Base-by-base conservation (phyloP, 768 basidiomycete species). In the Chalciporus piperatus region DNA sequence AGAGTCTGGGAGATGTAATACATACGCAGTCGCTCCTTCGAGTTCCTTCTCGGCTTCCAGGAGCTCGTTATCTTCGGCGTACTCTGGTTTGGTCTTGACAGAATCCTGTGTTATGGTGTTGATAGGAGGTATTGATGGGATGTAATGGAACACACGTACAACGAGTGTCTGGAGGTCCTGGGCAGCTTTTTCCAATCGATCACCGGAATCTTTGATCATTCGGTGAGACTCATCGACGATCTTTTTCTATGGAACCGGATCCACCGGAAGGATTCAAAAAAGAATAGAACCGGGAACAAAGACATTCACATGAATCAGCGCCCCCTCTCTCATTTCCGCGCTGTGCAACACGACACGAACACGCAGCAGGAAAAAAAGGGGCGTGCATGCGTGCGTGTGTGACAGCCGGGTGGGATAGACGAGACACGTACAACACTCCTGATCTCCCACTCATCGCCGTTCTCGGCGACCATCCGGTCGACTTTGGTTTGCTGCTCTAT, bases 161-260 rank as follows among this genome's bases (percentile, higher is more conserved):
- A 91, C 66, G 41, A 91, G 69, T 51, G 80, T 77, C 56, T 76
- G 72, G 52, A 94, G 75, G 49, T 88, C 87, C 50, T 73, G 82
- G 27, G 75, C 74, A 28, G 82, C 83, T 61, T 76, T 79, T 42
- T 75, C 80, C n/a, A 91, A 71, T 42, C 87, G 78, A 48, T 67
- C 76, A 49, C 74, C 71, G 19, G 84, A 78, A 63, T 92, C 89
- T 45, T 70, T 70, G 52, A 92, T 79, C 91, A 95, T 91, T 75
- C 82, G 90, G 55, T 81, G 72, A 39, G 85, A 84, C 74, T 95
- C 92, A 50, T 88, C 84, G 44, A 84, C 70, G 72, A 92, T 74
- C 62, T 77, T 80, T 48, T 67, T 75, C 89, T 92, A 52, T 50
- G 41, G 46, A 43, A 56, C 12, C 25, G 8, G 47, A 10, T 41